phyloP scores from a whole-genome alignment of 2,329 filamentous ascomycete genomes.

The Eurotiales sp. region DNA sequence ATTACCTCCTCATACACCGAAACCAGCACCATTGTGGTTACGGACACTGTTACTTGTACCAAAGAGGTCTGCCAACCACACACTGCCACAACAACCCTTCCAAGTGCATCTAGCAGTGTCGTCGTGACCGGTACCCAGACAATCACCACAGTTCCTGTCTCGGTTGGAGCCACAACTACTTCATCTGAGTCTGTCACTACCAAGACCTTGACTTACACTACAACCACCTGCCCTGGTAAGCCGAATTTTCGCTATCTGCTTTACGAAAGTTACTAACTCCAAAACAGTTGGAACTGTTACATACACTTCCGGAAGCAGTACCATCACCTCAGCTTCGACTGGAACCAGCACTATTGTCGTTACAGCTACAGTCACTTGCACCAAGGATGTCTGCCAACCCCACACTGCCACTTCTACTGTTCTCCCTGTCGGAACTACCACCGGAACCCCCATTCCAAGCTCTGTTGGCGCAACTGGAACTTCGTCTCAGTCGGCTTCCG shows the following conservation, averaged over 20 bases:
- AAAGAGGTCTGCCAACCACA: slow-evolving; percentile 14
- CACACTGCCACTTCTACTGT: background rate
- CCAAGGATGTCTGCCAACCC: background rate
- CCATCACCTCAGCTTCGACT: background rate
- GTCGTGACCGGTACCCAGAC: background rate
- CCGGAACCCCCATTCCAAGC: background rate
- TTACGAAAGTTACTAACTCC: too few species aligned
- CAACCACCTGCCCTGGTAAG: slow-evolving; percentile 8
- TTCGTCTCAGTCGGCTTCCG: background rate
- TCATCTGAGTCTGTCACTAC: slow-evolving; percentile 3
- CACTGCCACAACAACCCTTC: background rate
- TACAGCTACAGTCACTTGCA: slow-evolving; percentile 9
- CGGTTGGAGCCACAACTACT: slow-evolving; percentile 3
- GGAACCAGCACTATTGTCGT: slow-evolving; percentile 4
- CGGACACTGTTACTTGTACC: slow-evolving; percentile 14
- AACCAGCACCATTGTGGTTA: slow-evolving; percentile 14
- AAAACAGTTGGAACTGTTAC: background rate
- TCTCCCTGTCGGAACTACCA: background rate
- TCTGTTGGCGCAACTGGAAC: background rate
- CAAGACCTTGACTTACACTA: slow-evolving; percentile 4
- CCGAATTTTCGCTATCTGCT: background rate
- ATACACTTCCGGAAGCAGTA: background rate
- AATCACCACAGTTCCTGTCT: background rate
- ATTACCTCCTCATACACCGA: slow-evolving; percentile 10
- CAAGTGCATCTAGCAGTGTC: background rate